These are phyloP conservation scores for Athelia psychrophila DNA, from an alignment of 1,284 basidiomycete species.

Conservation along the genomic window DNA sequence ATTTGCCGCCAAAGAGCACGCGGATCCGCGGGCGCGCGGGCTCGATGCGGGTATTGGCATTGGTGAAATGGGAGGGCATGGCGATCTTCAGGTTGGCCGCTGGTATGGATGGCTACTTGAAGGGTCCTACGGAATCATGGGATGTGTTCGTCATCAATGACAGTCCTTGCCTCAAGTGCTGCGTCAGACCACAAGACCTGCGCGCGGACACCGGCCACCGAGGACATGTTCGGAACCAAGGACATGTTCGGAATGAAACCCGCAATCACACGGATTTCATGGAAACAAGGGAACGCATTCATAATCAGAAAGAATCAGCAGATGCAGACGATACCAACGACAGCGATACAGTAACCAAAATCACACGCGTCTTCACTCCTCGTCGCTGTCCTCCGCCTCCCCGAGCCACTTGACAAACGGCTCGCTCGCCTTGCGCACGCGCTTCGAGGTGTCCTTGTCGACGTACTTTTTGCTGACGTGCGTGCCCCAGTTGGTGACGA, in stretches of 20 bases:
- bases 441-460: constrained; percentile 94
- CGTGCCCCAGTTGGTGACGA: constrained; percentile 91
- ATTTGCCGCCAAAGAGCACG: constrained; percentile 48
- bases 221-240: too few species aligned
- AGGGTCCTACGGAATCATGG: too few species aligned
- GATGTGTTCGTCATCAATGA: too few species aligned
- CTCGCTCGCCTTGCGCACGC: constrained; percentile 92
- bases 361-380: constrained; percentile 35
- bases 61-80: constrained; percentile 31
- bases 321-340: too few species aligned
- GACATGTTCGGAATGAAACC: too few species aligned
- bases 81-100: not conserved
- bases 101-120: too few species aligned
- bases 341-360: not conserved
- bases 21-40: constrained; percentile 48
- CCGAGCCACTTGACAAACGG: constrained; percentile 87
- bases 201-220: too few species aligned
- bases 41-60: constrained; percentile 41
- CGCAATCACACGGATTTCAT: too few species aligned
- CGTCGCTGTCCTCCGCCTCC: constrained; percentile 56
- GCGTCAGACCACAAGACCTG: too few species aligned
- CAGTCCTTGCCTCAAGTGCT: too few species aligned
- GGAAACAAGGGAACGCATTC: too few species aligned
- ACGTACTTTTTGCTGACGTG: constrained; percentile 99
- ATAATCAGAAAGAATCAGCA: too few species aligned